A percentile compares a stretch with the other conserved stretches of the same genome.
Evolutionary conservation across 1,284 basidiomycete genomes (phyloP).

Genomic region (Blastosporella zonata): DNA sequence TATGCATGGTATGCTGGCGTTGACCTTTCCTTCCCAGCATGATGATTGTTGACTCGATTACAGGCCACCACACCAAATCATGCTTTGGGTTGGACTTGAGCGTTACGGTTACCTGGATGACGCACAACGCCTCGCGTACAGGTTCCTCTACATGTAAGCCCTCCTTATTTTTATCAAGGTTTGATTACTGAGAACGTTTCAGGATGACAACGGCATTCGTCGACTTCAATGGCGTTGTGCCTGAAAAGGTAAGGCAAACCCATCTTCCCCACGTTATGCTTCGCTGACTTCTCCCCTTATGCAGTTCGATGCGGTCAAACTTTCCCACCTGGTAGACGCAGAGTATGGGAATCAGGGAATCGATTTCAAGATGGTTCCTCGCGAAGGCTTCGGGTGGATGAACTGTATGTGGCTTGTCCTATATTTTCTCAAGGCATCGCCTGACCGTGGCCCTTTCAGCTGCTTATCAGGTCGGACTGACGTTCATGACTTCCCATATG

Average conservation of each 20-base stretch:
- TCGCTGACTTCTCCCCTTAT: slow-evolving; percentile 5
- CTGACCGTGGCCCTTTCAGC: slow-evolving; percentile 42
- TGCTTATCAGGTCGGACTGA: slow-evolving; percentile 91
- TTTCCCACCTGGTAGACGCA: slow-evolving; percentile 94
- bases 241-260: slow-evolving; percentile 77
- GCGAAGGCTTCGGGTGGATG: slow-evolving; percentile 98
- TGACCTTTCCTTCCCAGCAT: slow-evolving; percentile 7
- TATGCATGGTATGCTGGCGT: slow-evolving; percentile 61
- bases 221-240: slow-evolving; percentile 96
- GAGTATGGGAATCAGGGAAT: slow-evolving; percentile 99
- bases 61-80: slow-evolving; percentile 94
- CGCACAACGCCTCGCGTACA: slow-evolving; percentile 89
- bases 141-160: slow-evolving; percentile 93
- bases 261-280: neutral
- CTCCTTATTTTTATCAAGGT: neutral
- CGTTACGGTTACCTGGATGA: slow-evolving; percentile 95
- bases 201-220: slow-evolving; percentile 93
- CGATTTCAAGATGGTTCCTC: slow-evolving; percentile 94
- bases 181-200: slow-evolving; percentile 8
- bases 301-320: slow-evolving; percentile 92
- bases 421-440: slow-evolving; percentile 18
- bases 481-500: slow-evolving; percentile 94
- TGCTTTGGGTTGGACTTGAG: slow-evolving; percentile 96
- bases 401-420: slow-evolving; percentile 54
- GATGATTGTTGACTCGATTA: slow-evolving; percentile 25